Evolutionary conservation across 1,284 basidiomycete species (phyloP), one percentile per base, ranked within the genome.

Genomic region (Rhodotorula sp.): DNA sequence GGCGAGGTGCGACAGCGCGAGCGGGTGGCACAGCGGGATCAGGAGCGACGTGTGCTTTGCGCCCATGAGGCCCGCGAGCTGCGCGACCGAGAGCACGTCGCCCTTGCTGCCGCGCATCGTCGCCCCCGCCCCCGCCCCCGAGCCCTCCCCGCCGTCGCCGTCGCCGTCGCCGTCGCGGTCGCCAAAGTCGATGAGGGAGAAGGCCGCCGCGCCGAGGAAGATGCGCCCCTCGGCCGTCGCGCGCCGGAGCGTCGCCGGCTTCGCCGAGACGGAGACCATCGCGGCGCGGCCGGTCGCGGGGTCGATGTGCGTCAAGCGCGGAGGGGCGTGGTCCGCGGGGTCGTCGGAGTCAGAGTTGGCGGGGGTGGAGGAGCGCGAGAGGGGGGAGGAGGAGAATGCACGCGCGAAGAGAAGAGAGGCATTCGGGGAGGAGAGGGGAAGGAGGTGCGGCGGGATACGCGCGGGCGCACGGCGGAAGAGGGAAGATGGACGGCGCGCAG

Each of bases 51-150:
- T 94, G 69, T 87, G 87, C 81, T 95, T 95, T 71, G 89, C 88
- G 15, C 86, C 92, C 89, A 93, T 92, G 80, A 94, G 91, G 22
- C 88, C 93, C 3, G 92, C 92, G 36, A 94, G 83, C 77, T 92
- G 90, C 27, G 91, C 90, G 29, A 91, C 87, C 21, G 88, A 87
- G 61, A 93, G 82, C n/a, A 88, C 87, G 81, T 94, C 86, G 62
- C 92, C 88, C 81, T 94, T 92, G 48, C 84, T 82, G 56, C 83
- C 83, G 13, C 27, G 84, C 84, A 80, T 90, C 89, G 21, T 80
- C 72, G 64, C 15, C 4, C 8, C 19, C 36, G 32, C 22, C 34
- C 19, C 54, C 15, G 2, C 34, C 34, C 34, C 54, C 54, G 36
- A 22, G 4, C 36, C 55, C 12, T 13, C 55, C 2, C 55, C 34